Evolutionary conservation across 495 filamentous ascomycete genomes (phyloP), one percentile per base, ranked within the genome.

Genomic region (Sordaria brevicollis): DNA sequence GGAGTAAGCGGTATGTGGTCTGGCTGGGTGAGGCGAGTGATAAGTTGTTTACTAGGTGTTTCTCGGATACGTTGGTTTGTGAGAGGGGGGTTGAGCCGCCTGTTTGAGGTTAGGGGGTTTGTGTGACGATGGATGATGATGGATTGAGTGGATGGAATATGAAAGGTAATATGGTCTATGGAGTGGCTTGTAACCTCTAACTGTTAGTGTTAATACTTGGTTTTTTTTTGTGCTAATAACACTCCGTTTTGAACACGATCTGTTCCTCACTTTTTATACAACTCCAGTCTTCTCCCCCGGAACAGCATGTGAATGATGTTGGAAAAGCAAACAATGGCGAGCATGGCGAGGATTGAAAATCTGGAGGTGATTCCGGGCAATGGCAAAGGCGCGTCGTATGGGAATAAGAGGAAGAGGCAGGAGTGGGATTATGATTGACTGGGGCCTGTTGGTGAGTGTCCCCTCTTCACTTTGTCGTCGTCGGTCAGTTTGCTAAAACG

Each of bases 1-100:
- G 8, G 25, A 57, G 49, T 57, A 38, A 69, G 37, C 35, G 72
- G 69, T 83, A 79, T 54, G 73, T 37, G n/a, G 67, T 82, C 35
- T 84, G 81, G 81, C 34, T 84, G n/a, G 82, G 82, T 1, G 74
- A 76, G 73, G 80, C 77, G 66, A 84, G 82, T 36, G 82, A 84
- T 72, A 54, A 68, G 65, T 68, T 83, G 68, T 70, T 65, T n/a
- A 43, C 79, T 1, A 81, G 78, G 57, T 84, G 82, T 67, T 78
- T 78, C 67, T 77, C 76, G 37, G 78, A 79, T 73, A 75, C 49
- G n/a, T 67, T 79, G 71, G 34, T 25, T 41, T 84, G 82, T 66
- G 78, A 81, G 72, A 69, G 17, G 7, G 76, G 75, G 34, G 72
- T 74, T 49, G 43, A 70, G 68, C 66, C 73, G 35, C 80, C 81